Base-by-base conservation (phyloP, 148 eudicot species). In the Rhododendron griersonianum region DNA sequence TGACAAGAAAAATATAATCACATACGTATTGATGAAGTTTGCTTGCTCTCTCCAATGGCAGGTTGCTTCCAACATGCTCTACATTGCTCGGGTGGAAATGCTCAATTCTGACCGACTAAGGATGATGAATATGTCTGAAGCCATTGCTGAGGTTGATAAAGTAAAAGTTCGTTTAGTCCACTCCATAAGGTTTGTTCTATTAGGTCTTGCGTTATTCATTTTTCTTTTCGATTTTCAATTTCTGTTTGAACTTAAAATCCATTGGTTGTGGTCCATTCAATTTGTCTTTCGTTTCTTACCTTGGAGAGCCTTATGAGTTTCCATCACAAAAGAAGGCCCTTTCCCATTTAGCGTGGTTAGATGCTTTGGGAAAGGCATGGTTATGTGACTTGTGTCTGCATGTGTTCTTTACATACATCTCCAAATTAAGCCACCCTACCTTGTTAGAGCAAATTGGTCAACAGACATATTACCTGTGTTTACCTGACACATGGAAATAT, bases 61-160 rank as follows among this genome's bases (percentile, higher is more conserved):
- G 99, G 90, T 91, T 86, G 93, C 95, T 57, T 92, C 93, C n/a
- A 95, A 96, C 90, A 88, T 92, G 92, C 92, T 95, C 76, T 78
- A 92, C 87, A 88, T 96, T 82, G 99, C 94, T 86, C 87, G 92
- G 85, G 89, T 96, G 88, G 85, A 90, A 90, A 89, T 91, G 87
- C 90, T 91, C 73, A 90, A 88, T 55, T 85, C 86, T 5, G 86
- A 87, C 85, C 88, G 85, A 48, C 84, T 89, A 81, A 90, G 83
- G 80, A 90, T 90, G 88, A 82, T 75, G 4, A 86, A 89, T 87
- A 45, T 74, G 75, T 87, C 95, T 63, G 88, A 93, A 87, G 93
- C 93, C 55, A 85, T 84, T 81, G 79, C 86, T 77, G 94, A 93
- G 88, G 92, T 94, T 91, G 92, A 93, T 77, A 88, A 86, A 55